Percentiles rank a stretch among this genome's conserved stretches.
phyloP scores from a whole-genome alignment of 129 eudicot genomes.

The Saposhnikovia divaricata region DNA sequence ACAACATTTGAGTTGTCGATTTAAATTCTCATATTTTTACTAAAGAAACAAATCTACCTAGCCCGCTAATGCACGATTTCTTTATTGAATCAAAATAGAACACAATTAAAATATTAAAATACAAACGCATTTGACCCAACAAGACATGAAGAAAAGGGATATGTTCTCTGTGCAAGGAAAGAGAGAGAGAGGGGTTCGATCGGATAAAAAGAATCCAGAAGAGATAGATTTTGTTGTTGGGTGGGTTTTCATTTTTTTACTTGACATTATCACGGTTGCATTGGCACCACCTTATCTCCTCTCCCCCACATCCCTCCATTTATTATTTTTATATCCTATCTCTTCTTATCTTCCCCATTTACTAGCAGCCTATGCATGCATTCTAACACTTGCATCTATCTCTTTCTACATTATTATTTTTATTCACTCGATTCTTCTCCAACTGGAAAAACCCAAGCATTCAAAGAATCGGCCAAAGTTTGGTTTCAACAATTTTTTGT shows the following conservation, averaged over 20 bases:
- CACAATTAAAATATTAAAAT: conserved; percentile 6
- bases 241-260: conserved; percentile 31
- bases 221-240: conserved; percentile 68
- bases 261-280: conserved; percentile 48
- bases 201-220: conserved; percentile 63
- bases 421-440: not conserved
- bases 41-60: no score
- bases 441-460: conserved; percentile 2
- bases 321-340: conserved; percentile 12
- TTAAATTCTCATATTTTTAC: no score
- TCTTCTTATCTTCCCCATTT: conserved; percentile 6
- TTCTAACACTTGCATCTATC: conserved; percentile 2
- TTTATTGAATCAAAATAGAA: not conserved
- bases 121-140: conserved; percentile 2
- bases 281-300: conserved; percentile 59
- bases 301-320: conserved; percentile 29
- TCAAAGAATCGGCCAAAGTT: not conserved
- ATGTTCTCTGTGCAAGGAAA: conserved; percentile 72
- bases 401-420: not conserved
- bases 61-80: no score
- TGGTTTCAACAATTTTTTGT: not conserved
- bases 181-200: conserved; percentile 56
- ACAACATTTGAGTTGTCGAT: no score
- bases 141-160: conserved; percentile 48
- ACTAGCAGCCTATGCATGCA: not conserved